Evolutionary conservation across 208 protist genomes (phyloP), one percentile per base, ranked within the genome.

Genomic region (Wallacemonas collosoma): DNA sequence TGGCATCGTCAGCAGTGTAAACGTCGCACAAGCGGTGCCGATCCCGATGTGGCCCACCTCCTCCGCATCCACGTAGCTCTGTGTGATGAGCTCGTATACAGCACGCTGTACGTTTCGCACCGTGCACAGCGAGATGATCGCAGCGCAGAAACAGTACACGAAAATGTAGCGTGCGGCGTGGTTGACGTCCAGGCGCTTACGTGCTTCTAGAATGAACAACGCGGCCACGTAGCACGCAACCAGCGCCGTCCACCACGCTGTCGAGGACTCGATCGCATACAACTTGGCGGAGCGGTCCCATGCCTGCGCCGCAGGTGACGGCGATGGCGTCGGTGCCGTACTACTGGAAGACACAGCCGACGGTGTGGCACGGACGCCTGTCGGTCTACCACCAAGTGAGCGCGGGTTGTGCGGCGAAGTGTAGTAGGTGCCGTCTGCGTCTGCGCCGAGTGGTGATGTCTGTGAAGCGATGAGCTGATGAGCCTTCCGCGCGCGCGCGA

Each of bases 11-110:
- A 94, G 50, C 12, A 91, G 60, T n/a, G 80, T 66, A 44, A 87
- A 90, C 64, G 83, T 87, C 15, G 79, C 64, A 47, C 73, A 80
- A 63, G 53, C 75, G 35, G 77, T 93, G 39, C 89, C 91, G 15
- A 81, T 51, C 3, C 86, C 80, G 39, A 92, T 84, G 72, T 90
- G 83, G 14, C 71, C 68, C 62, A 86, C 78, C 75, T 91, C 87
- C 51, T 79, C 51, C 45, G 77, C 68, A 11, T 78, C 41, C 5
- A 94, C 76, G 76, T 84, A 92, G 76, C 83, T 90, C 69, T 88
- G 86, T n/a, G 86, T 92, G 51, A 93, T 26, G 62, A 93, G 86
- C 76, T 96, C 91, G 75, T 89, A 96, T 44, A 82, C 79, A 4
- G 88, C 85, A 1, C 88, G 85, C 76, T 96, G 91, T 60, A 92